Base-by-base conservation (phyloP, 2,329 filamentous ascomycete genomes). In the Trichophyton rubrum region DNA sequence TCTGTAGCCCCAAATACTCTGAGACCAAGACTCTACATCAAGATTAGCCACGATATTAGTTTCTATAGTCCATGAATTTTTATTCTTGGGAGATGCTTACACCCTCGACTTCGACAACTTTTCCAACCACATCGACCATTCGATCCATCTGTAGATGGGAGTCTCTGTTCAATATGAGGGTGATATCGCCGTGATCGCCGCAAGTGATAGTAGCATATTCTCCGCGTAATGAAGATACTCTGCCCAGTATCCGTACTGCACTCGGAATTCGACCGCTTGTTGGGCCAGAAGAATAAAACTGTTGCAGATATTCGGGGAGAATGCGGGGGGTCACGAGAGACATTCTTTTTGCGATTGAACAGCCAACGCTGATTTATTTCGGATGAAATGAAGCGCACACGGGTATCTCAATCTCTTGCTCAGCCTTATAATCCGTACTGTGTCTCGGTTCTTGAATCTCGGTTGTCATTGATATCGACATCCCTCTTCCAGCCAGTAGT, bases 161-260 rank as follows among this genome's bases (percentile, higher is more conserved):
- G 63, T 75, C 72, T 30, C 86, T 80, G 70, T 89, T 90, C 65
- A 97, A 73, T 17, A 87, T 77, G 1, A 90, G 79, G 0, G 85
- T 88, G 27, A 96, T 82, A 22, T 84, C 81, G 0, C 92, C 92
- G 27, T 85, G 70, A 27, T 65, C 67, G 2, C 79, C 86, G 4
- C 89, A 86, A 61, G 96, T 90, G 33, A 97, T 82, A 4, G 85
- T 84, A 0, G 90, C 92, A 58, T 83, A 82, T 59, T 93, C 88
- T 66, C 91, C 91, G 58, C 86, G 85, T 24, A 97, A 79, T 68
- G 93, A 86, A 3, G 83, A 82, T 55, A 97, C 90, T 68, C 87
- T 90, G 68, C 93, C 93, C 3, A 95, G 80, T 60, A 97, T 79
- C 67, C 90, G 90, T 64, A 97, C 88, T 64, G 88, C 88, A 65